phyloP scores from a whole-genome alignment of 306 rosid genomes.

The Citrullus colocynthis region DNA sequence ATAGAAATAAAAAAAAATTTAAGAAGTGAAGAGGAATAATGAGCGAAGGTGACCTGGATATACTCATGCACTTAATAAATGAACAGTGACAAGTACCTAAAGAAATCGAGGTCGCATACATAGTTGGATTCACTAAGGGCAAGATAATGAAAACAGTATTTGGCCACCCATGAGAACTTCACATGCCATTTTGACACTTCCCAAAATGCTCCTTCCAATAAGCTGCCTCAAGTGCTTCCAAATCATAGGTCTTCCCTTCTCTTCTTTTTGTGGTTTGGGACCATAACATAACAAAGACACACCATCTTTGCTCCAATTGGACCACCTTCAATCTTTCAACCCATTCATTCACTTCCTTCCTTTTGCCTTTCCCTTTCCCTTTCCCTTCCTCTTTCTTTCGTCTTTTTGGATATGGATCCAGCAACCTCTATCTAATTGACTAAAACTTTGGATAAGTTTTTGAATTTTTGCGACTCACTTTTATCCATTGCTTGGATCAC shows the following conservation, averaged over 20 bases:
- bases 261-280: constrained; percentile 12
- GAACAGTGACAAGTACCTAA: constrained; percentile 7
- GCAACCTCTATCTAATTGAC: background rate
- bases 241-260: background rate
- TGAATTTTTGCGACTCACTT: background rate
- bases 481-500: constrained; percentile 1
- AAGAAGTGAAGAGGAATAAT: background rate
- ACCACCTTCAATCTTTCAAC: constrained; percentile 7
- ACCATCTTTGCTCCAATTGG: background rate
- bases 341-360: background rate
- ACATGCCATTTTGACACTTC: constrained; percentile 7
- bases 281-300: background rate
- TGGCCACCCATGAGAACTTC: constrained; percentile 11
- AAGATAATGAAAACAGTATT: constrained; percentile 4
- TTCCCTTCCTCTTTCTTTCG: background rate
- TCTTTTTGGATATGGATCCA: constrained; percentile 4
- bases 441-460: constrained; percentile 5
- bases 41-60: background rate
- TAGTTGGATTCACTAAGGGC: constrained; percentile 6
- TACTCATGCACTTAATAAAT: background rate
- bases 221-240: constrained; percentile 2
- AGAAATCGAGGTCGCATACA: constrained; percentile 4
- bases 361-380: background rate
- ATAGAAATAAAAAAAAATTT: background rate
- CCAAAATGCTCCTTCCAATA: constrained; percentile 10